Base-by-base conservation (phyloP, 106 monocot species). In the Dioscorea zingiberensis region DNA sequence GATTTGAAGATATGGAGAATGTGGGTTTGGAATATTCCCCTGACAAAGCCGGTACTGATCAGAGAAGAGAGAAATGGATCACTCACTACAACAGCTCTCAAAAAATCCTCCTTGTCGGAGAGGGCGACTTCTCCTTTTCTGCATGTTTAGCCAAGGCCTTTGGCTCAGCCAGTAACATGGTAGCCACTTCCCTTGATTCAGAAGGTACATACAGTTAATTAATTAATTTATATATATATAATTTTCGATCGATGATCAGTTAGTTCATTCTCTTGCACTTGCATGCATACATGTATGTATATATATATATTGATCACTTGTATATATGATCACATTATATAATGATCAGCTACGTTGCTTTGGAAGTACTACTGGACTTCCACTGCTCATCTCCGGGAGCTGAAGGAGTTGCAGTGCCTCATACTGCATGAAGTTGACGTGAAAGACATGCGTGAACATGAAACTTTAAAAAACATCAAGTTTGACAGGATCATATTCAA, bases 401-500 rank as follows among this genome's bases (percentile, higher is more conserved):
- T 70, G 27, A 29, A 21, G 48, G n/a, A 21, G 15, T 25, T 59
- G 12, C 47, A 25, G 26, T 59, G 70, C 27, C 8, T 26, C 2
- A n/a, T 70, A 14, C 27, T 59, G 25, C 60, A 70, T 47, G 60
- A 17, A 6, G 22, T 70, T 7, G 70, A 70, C 44, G 70, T 48
- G 26, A 7, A 60, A 18, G 11, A 59, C 70, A 70, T 70, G 70
- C 70, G 60, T 48, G 48, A 48, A 19, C 16, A 70, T 24, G 15
- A 7, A 6, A 26, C 13, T 2, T 17, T 70, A 26, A 58, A 16
- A n/a, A 15, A 12, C 16, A 26, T 17, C 27, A 47, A 58, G 23
- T 69, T 69, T 54, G 69, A 69, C 46, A 29, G 59, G 19, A 70
- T 70, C 25, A 21, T 70, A 18, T 70, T 60, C 59, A 70, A 70